Conservation (phyloP, 805 yeast genomes). For the Candida suzukii region DNA sequence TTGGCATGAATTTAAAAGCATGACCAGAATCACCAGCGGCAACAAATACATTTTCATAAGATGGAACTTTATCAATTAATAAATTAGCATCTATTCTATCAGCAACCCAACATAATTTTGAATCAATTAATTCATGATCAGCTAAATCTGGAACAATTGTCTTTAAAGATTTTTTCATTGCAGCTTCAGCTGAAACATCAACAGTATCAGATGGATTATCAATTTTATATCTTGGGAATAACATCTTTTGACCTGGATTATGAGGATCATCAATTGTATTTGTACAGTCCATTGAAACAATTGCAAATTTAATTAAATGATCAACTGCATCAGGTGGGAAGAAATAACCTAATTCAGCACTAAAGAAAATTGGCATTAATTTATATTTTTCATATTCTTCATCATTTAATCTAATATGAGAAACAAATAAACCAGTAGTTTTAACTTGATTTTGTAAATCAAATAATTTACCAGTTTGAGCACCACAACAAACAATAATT, state of each 20-base stretch:
- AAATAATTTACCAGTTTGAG: conserved; percentile 29
- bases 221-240: conserved; percentile 27
- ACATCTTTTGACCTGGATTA: conserved; percentile 8
- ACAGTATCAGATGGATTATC: conserved; percentile 24
- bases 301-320: conserved; percentile 30
- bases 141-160: conserved; percentile 30
- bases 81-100: conserved; percentile 30
- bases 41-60: conserved; percentile 20
- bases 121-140: conserved; percentile 6
- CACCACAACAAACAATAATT: conserved; percentile 32
- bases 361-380: conserved; percentile 36
- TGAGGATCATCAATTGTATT: conserved; percentile 17
- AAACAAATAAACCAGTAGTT: conserved; percentile 33
- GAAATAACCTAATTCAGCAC: conserved; percentile 38
- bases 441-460: conserved; percentile 25
- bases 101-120: conserved; percentile 12
- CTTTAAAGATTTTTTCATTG: conserved; percentile 14
- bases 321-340: conserved; percentile 42
- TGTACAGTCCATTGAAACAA: conserved; percentile 26
- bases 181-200: conserved; percentile 14
- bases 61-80: conserved; percentile 28
- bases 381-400: conserved; percentile 29
- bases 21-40: conserved; percentile 38
- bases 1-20: conserved; percentile 35
- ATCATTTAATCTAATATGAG: conserved; percentile 30